phyloP scores from a whole-genome alignment of 2,329 filamentous ascomycete species.

The Claviceps sorghi region DNA sequence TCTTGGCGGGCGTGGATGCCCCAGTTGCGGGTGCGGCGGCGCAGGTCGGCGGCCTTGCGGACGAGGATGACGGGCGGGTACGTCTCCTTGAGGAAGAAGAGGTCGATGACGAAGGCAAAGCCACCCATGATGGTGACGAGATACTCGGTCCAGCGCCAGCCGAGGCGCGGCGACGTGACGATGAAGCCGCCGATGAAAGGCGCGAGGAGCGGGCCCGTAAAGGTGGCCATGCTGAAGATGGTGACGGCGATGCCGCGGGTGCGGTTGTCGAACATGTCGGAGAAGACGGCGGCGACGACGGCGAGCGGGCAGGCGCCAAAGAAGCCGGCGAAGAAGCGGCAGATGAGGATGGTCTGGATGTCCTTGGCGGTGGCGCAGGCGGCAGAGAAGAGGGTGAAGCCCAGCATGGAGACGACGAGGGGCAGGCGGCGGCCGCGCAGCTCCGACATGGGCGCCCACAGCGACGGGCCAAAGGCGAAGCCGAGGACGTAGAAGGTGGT shows the following conservation, averaged over 20 bases:
- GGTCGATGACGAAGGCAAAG: conserved; percentile 40
- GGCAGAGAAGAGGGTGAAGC: conserved; percentile 55
- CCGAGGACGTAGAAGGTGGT: conserved; percentile 58
- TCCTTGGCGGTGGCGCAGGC: conserved; percentile 51
- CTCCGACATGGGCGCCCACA: conserved; percentile 63
- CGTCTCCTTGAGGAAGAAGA: conserved; percentile 52
- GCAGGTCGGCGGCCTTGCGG: conserved; percentile 44
- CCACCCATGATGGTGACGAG: conserved; percentile 49
- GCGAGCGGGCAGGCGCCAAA: conserved; percentile 56
- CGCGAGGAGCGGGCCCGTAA: conserved; percentile 51
- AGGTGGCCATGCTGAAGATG: conserved; percentile 36
- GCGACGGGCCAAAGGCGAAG: conserved; percentile 55
- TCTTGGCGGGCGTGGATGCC: conserved; percentile 59
- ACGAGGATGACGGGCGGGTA: conserved; percentile 55
- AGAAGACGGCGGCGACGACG: conserved; percentile 56
- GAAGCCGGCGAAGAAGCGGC: conserved; percentile 60
- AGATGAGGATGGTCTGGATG: conserved; percentile 54
- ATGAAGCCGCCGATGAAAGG: conserved; percentile 60
- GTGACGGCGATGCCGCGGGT: conserved; percentile 37
- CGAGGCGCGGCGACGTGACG: conserved; percentile 40
- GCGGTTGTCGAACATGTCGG: conserved; percentile 55
- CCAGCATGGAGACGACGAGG: conserved; percentile 46
- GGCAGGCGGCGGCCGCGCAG: conserved; percentile 51
- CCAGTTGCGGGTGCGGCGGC: conserved; percentile 52
- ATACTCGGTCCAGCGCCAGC: conserved; percentile 64